These are phyloP conservation scores for Sporisorium iseilematis-ciliati DNA, from an alignment of 1,284 basidiomycete genomes.

Conservation along the genomic window DNA sequence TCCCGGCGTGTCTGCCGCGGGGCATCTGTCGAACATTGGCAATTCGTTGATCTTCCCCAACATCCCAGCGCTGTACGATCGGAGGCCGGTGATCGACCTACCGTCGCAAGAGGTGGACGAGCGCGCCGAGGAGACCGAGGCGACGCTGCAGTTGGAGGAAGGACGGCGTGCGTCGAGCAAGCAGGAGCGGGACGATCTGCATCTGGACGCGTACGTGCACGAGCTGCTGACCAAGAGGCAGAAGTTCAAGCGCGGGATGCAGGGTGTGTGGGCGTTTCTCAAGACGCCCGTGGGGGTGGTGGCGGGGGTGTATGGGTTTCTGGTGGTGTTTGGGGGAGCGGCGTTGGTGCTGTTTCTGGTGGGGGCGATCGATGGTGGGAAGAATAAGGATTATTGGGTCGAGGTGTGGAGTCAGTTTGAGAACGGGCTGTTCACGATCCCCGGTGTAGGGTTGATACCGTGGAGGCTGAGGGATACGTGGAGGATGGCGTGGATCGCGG, in stretches of 20 bases:
- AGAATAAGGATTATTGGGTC: conserved; percentile 73
- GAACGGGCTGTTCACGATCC: conserved; percentile 83
- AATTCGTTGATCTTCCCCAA: conserved; percentile 79
- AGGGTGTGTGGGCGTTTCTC: conserved; percentile 84
- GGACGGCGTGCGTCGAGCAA: conserved; percentile 13
- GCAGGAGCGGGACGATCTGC: conserved; percentile 33
- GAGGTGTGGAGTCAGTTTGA: conserved; percentile 83
- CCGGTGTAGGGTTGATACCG: conserved; percentile 76
- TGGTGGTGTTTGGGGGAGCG: conserved; percentile 53
- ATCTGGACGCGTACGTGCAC: conserved; percentile 49
- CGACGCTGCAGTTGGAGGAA: conserved; percentile 36
- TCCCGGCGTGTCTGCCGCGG: conserved; percentile 78
- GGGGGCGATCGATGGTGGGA: conserved; percentile 39
- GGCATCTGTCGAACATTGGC: conserved; percentile 79
- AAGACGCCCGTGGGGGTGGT: conserved; percentile 80
- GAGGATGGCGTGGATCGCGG: conserved; percentile 79
- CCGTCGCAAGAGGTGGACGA: conserved; percentile 35
- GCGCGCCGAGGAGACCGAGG: conserved; percentile 15
- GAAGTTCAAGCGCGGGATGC: conserved; percentile 74
- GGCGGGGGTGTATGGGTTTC: conserved; percentile 82
- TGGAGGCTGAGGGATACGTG: conserved; percentile 82
- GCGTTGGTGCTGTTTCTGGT: conserved; percentile 50
- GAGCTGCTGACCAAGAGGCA: conserved; percentile 45
- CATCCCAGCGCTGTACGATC: conserved; percentile 74
- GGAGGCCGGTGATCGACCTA: conserved; percentile 77